These are phyloP conservation scores for Boletus calvinii DNA, from an alignment of 1,284 basidiomycete species.

Conservation along the genomic window DNA sequence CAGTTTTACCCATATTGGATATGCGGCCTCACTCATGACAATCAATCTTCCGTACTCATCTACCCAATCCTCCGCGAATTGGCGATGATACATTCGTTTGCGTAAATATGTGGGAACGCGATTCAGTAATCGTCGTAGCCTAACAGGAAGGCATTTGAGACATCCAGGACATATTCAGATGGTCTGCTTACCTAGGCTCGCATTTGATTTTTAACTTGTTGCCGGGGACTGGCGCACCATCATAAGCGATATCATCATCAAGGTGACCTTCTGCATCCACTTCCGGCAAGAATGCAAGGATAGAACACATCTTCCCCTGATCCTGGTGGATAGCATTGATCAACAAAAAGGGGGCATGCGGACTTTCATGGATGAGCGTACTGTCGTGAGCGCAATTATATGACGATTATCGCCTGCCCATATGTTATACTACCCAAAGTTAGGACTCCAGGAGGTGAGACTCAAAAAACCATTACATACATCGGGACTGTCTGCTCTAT, in stretches of 20 bases:
- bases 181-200: slow-evolving; percentile 25
- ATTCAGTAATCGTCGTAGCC: slow-evolving; percentile 27
- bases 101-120: slow-evolving; percentile 25
- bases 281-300: slow-evolving; percentile 29
- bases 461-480: slow-evolving; percentile 15
- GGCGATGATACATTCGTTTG: slow-evolving; percentile 29
- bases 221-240: slow-evolving; percentile 18
- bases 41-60: slow-evolving; percentile 40
- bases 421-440: slow-evolving; percentile 20
- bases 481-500: slow-evolving; percentile 21
- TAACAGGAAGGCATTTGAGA: neutral
- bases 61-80: slow-evolving; percentile 36
- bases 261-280: slow-evolving; percentile 21
- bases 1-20: slow-evolving; percentile 39
- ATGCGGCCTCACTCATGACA: slow-evolving; percentile 49
- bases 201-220: slow-evolving; percentile 25
- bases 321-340: slow-evolving; percentile 23
- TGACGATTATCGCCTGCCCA: slow-evolving; percentile 31
- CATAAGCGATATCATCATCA: slow-evolving; percentile 14
- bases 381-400: slow-evolving; percentile 24
- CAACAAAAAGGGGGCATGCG: neutral
- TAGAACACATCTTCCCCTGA: slow-evolving; percentile 27
- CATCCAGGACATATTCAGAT: neutral
- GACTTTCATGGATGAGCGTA: slow-evolving; percentile 12
- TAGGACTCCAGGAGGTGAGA: neutral